A percentile compares a stretch with the other conserved stretches of the same genome.
Conservation (phyloP, 305 asterid genomes). For the Petunia hybrid region DNA sequence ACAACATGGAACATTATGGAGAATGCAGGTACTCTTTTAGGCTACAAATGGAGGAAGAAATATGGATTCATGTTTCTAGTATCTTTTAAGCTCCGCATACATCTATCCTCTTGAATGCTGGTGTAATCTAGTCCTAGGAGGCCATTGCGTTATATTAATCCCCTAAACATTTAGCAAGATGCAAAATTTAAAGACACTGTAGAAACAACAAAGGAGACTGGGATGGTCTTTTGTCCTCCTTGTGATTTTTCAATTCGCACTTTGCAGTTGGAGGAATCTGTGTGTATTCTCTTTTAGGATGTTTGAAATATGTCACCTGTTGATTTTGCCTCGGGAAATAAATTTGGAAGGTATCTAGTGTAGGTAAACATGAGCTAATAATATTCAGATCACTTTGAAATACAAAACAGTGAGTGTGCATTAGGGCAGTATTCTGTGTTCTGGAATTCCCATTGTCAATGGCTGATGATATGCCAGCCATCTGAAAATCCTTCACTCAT, state of each 20-base stretch:
- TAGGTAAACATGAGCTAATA: conserved; percentile 10
- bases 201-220: conserved; percentile 26
- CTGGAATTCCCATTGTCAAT: conserved; percentile 25
- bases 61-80: conserved; percentile 6
- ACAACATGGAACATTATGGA: conserved; percentile 95
- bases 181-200: not conserved
- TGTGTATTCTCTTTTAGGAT: conserved; percentile 18
- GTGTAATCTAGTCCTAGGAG: conserved; percentile 25
- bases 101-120: not conserved
- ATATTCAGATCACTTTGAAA: not conserved
- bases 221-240: conserved; percentile 12
- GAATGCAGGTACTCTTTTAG: conserved; percentile 73
- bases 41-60: not conserved
- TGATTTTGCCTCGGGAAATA: conserved; percentile 1
- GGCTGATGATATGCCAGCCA: not conserved
- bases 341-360: conserved; percentile 25
- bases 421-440: conserved; percentile 4
- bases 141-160: conserved; percentile 8
- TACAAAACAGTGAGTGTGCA: not conserved
- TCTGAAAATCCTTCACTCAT: not conserved
- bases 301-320: not conserved
- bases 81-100: not conserved
- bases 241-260: conserved; percentile 20
- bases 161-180: conserved; percentile 5
- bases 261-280: conserved; percentile 15